Evolutionary conservation across 805 yeast species (phyloP).

Genomic region (Starmerella kuoi): DNA sequence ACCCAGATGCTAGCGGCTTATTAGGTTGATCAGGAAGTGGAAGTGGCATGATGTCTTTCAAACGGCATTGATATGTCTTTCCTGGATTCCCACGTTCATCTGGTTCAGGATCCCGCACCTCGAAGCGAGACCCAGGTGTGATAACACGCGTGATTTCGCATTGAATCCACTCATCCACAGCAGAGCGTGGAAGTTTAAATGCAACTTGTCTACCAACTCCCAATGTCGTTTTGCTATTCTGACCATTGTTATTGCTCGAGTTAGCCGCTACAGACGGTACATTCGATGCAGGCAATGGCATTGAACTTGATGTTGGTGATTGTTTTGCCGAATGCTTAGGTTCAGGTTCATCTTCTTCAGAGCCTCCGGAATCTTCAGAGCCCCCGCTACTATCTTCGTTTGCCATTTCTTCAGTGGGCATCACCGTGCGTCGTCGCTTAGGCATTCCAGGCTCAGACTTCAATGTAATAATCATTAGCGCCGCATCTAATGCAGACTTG

Average conservation of each 20-base stretch:
- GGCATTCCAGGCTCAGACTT: slow-evolving; percentile 15
- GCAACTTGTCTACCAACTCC: slow-evolving; percentile 75
- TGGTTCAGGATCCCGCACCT: slow-evolving; percentile 96
- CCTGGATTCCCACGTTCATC: slow-evolving; percentile 87
- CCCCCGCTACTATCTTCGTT: neutral
- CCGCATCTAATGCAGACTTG: slow-evolving; percentile 22
- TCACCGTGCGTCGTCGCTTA: slow-evolving; percentile 18
- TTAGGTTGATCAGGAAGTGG: slow-evolving; percentile 34
- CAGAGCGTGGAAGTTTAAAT: slow-evolving; percentile 54
- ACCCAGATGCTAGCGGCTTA: slow-evolving; percentile 54
- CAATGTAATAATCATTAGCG: slow-evolving; percentile 17
- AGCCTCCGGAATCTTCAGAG: slow-evolving; percentile 3
- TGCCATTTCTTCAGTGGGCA: neutral
- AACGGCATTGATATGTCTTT: slow-evolving; percentile 66
- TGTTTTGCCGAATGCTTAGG: neutral
- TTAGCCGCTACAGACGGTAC: neutral
- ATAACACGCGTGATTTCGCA: slow-evolving; percentile 72
- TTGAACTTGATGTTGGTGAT: slow-evolving; percentile 22
- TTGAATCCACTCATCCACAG: slow-evolving; percentile 90
- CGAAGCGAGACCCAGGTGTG: slow-evolving; percentile 67
- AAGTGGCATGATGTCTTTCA: slow-evolving; percentile 66
- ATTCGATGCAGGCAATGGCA: neutral
- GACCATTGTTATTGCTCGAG: neutral
- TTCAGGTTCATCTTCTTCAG: slow-evolving; percentile 1
- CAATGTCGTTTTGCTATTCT: neutral